Evolutionary conservation across 1,284 basidiomycete species (phyloP).

Genomic region (Cutaneotrichosporon sp.): DNA sequence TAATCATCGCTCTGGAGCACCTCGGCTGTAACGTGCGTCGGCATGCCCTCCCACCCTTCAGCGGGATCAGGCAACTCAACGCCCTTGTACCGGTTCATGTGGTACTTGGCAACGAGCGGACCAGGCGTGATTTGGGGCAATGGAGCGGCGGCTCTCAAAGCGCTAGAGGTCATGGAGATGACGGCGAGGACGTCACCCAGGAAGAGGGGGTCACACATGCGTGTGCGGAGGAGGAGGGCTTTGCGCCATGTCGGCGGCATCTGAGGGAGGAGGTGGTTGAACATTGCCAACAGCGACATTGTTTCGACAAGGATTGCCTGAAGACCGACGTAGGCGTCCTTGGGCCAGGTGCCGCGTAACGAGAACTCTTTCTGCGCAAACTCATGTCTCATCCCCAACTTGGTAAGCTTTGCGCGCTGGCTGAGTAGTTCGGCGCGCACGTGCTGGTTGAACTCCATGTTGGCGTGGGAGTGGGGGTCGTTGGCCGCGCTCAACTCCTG

Average conservation of each 20-base stretch:
- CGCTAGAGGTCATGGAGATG: slow-evolving; percentile 60
- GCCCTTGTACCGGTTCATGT: slow-evolving; percentile 42
- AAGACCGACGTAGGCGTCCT: slow-evolving; percentile 48
- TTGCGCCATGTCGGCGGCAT: slow-evolving; percentile 61
- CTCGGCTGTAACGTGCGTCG: slow-evolving; percentile 47
- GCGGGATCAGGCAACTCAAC: slow-evolving; percentile 43
- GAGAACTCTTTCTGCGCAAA: slow-evolving; percentile 52
- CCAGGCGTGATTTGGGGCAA: slow-evolving; percentile 84
- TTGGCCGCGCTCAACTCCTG: slow-evolving; percentile 52
- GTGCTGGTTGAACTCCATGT: slow-evolving; percentile 28
- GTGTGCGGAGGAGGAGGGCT: slow-evolving; percentile 71
- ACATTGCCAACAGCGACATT: slow-evolving; percentile 46
- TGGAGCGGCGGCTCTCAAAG: slow-evolving; percentile 70
- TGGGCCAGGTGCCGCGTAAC: slow-evolving; percentile 50
- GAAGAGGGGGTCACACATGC: slow-evolving; percentile 74
- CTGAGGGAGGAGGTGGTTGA: slow-evolving; percentile 51
- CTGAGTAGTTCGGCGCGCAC: slow-evolving; percentile 39
- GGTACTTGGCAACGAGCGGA: slow-evolving; percentile 72
- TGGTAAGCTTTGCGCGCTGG: slow-evolving; percentile 42
- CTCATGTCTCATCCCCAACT: slow-evolving; percentile 45
- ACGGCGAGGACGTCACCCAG: slow-evolving; percentile 79
- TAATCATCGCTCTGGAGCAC: slow-evolving; percentile 49
- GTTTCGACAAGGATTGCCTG: slow-evolving; percentile 45
- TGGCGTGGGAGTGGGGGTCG: slow-evolving; percentile 37
- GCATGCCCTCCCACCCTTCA: slow-evolving; percentile 41